phyloP scores from a whole-genome alignment of 495 filamentous ascomycete genomes.

The Umbilicaria muhlenbergii region DNA sequence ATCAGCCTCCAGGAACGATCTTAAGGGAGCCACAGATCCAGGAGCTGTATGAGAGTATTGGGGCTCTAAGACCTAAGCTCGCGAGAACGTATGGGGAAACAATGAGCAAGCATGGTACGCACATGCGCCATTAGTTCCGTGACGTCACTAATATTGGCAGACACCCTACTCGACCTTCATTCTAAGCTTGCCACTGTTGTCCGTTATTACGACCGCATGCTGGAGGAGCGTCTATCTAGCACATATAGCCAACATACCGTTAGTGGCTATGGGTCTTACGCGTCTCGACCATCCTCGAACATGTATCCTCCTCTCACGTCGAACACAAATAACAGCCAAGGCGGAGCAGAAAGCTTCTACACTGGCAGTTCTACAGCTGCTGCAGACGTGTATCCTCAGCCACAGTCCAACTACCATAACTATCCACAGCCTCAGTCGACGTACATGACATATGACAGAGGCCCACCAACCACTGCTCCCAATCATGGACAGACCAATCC shows the following conservation, averaged over 20 bases:
- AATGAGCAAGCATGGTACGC: slow-evolving; percentile 95
- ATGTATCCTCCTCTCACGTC: slow-evolving; percentile 54
- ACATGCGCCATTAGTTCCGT: background rate
- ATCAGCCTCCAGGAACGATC: slow-evolving; percentile 89
- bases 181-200: slow-evolving; percentile 93
- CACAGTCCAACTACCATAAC: slow-evolving; percentile 15
- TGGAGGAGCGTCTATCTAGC: slow-evolving; percentile 85
- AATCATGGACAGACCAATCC: slow-evolving; percentile 8
- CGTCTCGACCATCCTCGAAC: slow-evolving; percentile 36
- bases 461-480: slow-evolving; percentile 12
- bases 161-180: slow-evolving; percentile 86
- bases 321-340: slow-evolving; percentile 27
- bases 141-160: slow-evolving; percentile 24
- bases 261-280: slow-evolving; percentile 26
- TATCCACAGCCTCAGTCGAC: slow-evolving; percentile 13
- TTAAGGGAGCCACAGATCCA: slow-evolving; percentile 93
- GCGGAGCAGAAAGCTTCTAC: slow-evolving; percentile 67
- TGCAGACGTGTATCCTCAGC: slow-evolving; percentile 14
- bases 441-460: slow-evolving; percentile 10
- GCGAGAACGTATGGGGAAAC: slow-evolving; percentile 96
- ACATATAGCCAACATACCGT: slow-evolving; percentile 71
- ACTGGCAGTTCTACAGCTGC: slow-evolving; percentile 46
- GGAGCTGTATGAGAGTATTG: slow-evolving; percentile 94
- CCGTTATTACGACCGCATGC: slow-evolving; percentile 96
- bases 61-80: slow-evolving; percentile 77